Evolutionary conservation across 371 early-diverging fungal species (phyloP).

Genomic region (Saksenaea vasiformis): DNA sequence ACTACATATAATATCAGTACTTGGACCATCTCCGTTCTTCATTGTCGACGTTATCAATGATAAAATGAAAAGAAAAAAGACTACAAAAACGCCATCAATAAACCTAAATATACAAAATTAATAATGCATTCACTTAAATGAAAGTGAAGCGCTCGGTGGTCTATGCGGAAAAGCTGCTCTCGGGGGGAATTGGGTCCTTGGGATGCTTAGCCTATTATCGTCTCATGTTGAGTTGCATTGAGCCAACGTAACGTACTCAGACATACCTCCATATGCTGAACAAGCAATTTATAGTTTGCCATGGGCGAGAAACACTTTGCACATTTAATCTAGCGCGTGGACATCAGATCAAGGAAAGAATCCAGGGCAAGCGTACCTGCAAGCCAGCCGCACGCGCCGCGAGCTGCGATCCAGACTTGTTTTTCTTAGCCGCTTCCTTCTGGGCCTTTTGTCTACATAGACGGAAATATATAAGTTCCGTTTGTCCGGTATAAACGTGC

Average conservation of each 20-base stretch:
- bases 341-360: neutral
- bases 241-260: neutral
- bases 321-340: constrained; percentile 37
- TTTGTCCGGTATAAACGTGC: neutral
- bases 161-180: constrained; percentile 24
- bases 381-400: constrained; percentile 59
- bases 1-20: neutral
- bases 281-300: constrained; percentile 60
- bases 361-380: constrained; percentile 29
- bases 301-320: constrained; percentile 39
- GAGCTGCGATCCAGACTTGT: constrained; percentile 1
- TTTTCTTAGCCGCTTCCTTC: constrained; percentile 57
- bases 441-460: constrained; percentile 57
- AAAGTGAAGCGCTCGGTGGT: neutral
- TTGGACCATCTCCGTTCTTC: neutral
- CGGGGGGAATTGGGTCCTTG: constrained; percentile 53
- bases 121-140: neutral
- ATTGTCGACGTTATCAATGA: neutral
- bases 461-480: neutral
- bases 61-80: no score
- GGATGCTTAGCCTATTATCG: constrained; percentile 57
- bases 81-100: neutral
- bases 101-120: neutral
- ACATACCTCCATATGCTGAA: constrained; percentile 63
- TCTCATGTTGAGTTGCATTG: neutral